Percentiles rank a stretch among this genome's conserved stretches.
phyloP scores from a whole-genome alignment of 306 rosid species.

The Castanospermum australe region DNA sequence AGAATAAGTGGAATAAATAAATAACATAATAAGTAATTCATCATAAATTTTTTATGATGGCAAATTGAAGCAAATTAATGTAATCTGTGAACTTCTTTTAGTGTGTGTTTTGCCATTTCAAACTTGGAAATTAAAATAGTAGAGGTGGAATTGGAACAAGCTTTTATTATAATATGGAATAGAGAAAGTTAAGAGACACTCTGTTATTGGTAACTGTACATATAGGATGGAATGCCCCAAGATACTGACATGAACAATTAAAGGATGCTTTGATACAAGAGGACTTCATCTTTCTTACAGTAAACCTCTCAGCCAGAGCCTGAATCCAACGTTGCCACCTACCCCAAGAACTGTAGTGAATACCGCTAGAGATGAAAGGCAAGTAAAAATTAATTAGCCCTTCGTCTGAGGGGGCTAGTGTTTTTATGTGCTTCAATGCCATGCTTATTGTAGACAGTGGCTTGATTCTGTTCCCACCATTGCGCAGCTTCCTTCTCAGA shows the following conservation, averaged over 20 bases:
- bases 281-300: conserved; percentile 25
- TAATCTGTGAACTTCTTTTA: background rate
- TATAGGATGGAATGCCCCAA: conserved; percentile 28
- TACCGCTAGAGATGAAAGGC: conserved; percentile 38
- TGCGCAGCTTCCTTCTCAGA: conserved; percentile 63
- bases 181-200: conserved; percentile 26
- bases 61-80: background rate
- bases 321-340: conserved; percentile 34
- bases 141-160: background rate
- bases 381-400: conserved; percentile 35
- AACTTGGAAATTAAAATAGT: background rate
- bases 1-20: too few relatives aligned
- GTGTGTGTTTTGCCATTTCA: too few relatives aligned
- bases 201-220: conserved; percentile 35
- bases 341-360: conserved; percentile 24
- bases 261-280: conserved; percentile 24
- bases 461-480: conserved; percentile 95
- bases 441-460: conserved; percentile 54
- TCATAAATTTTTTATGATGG: background rate
- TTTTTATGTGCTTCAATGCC: conserved; percentile 59
- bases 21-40: background rate
- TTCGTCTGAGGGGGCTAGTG: conserved; percentile 41
- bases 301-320: conserved; percentile 25
- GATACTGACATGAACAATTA: conserved; percentile 26
- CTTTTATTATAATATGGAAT: background rate